Evolutionary conservation across 169 alveolate species (phyloP), one percentile per base, ranked within the genome.

Genomic region (Plasmodium coatneyi): DNA sequence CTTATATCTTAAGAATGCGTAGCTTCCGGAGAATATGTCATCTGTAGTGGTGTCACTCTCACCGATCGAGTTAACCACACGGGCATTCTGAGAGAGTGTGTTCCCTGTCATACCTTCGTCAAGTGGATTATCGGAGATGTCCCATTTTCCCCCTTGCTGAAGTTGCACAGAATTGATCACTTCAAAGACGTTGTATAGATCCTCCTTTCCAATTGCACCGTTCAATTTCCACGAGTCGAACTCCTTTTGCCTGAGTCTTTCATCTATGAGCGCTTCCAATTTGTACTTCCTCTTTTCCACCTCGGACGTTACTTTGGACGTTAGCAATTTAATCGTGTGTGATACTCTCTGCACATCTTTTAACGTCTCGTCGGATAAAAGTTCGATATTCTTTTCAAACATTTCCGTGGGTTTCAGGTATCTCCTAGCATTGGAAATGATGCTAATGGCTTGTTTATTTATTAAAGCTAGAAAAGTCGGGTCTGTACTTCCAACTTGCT

Each of bases 1-100:
- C 82, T 96, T 96, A 71, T 96, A 87, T 70, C 95, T 83, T 78
- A 96, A 81, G 54, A 95, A 93, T 30, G 96, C 94, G 60, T 92
- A 96, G 3, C 97, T 83, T 16, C 98, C 98, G 25, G 66, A 79
- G 36, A 95, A 96, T 25, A 86, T 83, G 43, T 71, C 74, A 60
- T 81, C 92, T 30, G 19, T 66, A 66, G 14, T 66, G 36, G 41
- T 66, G 36, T 0, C 36, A 66, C 5, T 19, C 30, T 10, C 7
- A 19, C n/a, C 76, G n/a, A 10, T 66, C 76, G 6, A 1, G 78
- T 92, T 56, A 4, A 82, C 89, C 41, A 87, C 89, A 14, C 96
- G 95, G 36, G 92, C 83, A 82, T 95, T 89, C 81, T 89, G 94
- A 28, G 82, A 30, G n/a, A 89, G 52, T 12, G 89, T 80, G 9